Evolutionary conservation across 805 yeast genomes (phyloP).

Genomic region (Spathaspora passalidarum): DNA sequence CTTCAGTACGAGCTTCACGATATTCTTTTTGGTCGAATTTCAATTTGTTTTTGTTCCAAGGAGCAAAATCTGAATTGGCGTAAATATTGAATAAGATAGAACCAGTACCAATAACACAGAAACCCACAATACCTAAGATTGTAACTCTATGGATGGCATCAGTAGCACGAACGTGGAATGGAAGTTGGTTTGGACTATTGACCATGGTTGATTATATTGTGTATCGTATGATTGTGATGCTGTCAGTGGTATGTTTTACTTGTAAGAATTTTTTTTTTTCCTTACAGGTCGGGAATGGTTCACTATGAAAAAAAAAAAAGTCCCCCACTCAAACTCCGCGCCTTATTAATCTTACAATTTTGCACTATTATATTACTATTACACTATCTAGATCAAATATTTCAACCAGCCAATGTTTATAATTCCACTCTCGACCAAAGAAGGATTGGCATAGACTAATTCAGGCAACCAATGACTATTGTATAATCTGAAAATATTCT

Average conservation of each 20-base stretch:
- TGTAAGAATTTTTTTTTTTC: no score
- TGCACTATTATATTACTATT: not conserved
- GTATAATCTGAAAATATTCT: conserved; percentile 31
- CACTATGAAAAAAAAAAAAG: no score
- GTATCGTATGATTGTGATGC: no score
- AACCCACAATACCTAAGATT: conserved; percentile 39
- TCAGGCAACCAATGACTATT: conserved; percentile 41
- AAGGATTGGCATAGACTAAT: conserved; percentile 39
- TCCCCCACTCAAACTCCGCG: not conserved
- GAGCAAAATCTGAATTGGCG: conserved; percentile 43
- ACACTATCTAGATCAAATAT: conserved; percentile 27
- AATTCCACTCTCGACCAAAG: conserved; percentile 32
- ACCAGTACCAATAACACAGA: conserved; percentile 40
- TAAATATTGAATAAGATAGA: conserved; percentile 38
- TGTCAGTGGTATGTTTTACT: no score
- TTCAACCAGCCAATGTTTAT: conserved; percentile 36
- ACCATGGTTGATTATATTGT: not conserved
- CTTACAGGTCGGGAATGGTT: not conserved
- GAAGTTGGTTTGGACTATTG: conserved; percentile 20
- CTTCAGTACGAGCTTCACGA: conserved; percentile 16
- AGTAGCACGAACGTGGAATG: conserved; percentile 42
- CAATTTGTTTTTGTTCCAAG: conserved; percentile 39
- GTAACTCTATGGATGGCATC: conserved; percentile 42
- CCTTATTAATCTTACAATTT: no score
- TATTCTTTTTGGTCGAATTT: conserved; percentile 32